phyloP scores from a whole-genome alignment of 2,329 filamentous ascomycete genomes.

The Microcera coccophila region DNA sequence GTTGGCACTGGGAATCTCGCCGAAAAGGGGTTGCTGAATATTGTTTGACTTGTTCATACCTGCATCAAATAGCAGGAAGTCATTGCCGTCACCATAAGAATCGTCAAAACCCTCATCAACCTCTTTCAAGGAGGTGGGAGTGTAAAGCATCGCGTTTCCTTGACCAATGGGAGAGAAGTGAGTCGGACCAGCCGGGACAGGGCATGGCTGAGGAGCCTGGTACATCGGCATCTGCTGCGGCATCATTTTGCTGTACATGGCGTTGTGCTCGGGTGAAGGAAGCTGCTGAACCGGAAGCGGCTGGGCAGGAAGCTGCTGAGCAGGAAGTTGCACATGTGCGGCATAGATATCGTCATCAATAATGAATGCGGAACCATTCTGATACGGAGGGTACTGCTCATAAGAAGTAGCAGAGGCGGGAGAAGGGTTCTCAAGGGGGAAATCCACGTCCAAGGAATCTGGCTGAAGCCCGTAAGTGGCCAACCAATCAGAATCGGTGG shows the following conservation, averaged over 20 bases:
- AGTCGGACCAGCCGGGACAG: conserved; percentile 28
- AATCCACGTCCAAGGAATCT: conserved; percentile 39
- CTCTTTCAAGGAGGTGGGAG: conserved; percentile 57
- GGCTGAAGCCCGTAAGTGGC: conserved; percentile 30
- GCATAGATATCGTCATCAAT: conserved; percentile 62
- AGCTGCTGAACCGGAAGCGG: conserved; percentile 51
- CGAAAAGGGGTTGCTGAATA: conserved; percentile 47
- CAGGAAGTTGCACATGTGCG: conserved; percentile 53
- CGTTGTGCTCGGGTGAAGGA: conserved; percentile 31
- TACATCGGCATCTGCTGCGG: conserved; percentile 39
- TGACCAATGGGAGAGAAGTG: conserved; percentile 69
- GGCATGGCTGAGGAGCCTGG: conserved; percentile 23
- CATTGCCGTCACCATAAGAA: conserved; percentile 43
- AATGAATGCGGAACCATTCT: conserved; percentile 58
- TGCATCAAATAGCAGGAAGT: conserved; percentile 62
- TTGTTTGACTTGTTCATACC: conserved; percentile 38
- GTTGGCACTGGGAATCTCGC: conserved; percentile 47
- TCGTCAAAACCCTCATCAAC: conserved; percentile 66
- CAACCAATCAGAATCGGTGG: conserved; percentile 45
- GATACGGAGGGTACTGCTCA: conserved; percentile 58
- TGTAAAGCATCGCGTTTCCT: conserved; percentile 64
- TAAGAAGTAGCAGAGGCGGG: conserved; percentile 36
- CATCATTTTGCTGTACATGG: conserved; percentile 44
- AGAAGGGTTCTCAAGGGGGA: conserved; percentile 37
- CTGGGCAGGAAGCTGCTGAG: no score